phyloP scores from a whole-genome alignment of 2,329 filamentous ascomycete species.

The Chalara sp. region DNA sequence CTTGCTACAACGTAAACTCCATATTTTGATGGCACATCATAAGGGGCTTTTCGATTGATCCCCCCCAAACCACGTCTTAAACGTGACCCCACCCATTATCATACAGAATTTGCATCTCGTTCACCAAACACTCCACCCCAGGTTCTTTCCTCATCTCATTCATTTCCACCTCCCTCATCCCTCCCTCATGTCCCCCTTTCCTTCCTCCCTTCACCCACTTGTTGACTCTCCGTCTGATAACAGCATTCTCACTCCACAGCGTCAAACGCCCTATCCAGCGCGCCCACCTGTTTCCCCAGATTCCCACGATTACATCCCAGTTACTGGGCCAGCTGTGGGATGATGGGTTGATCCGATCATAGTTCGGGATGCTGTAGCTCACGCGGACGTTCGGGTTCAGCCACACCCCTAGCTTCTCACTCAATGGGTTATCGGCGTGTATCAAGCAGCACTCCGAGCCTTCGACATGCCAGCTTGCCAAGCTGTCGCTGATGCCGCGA shows the following conservation, averaged over 20 bases:
- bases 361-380: conserved; percentile 49
- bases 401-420: conserved; percentile 54
- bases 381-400: conserved; percentile 64
- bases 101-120: conserved; percentile 52
- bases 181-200: conserved; percentile 30
- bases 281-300: conserved; percentile 51
- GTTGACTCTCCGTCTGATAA: conserved; percentile 13
- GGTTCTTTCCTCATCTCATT: conserved; percentile 28
- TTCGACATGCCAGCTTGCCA: conserved; percentile 58
- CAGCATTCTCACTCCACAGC: conserved; percentile 8
- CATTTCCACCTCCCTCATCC: background rate
- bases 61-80: background rate
- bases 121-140: conserved; percentile 50
- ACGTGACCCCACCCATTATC: conserved; percentile 49
- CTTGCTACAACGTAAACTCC: too few species aligned
- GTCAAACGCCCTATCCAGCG: conserved; percentile 34
- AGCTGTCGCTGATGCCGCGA: conserved; percentile 52
- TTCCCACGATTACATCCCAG: conserved; percentile 40
- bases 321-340: conserved; percentile 11
- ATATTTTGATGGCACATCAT: too few species aligned
- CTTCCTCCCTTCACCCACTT: conserved; percentile 12
- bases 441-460: conserved; percentile 78
- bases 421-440: conserved; percentile 50
- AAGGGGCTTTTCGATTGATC: too few species aligned
- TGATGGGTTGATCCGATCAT: conserved; percentile 24